These are phyloP conservation scores for Rheum nobile DNA, from an alignment of 148 eudicot genomes.

Conservation along the genomic window DNA sequence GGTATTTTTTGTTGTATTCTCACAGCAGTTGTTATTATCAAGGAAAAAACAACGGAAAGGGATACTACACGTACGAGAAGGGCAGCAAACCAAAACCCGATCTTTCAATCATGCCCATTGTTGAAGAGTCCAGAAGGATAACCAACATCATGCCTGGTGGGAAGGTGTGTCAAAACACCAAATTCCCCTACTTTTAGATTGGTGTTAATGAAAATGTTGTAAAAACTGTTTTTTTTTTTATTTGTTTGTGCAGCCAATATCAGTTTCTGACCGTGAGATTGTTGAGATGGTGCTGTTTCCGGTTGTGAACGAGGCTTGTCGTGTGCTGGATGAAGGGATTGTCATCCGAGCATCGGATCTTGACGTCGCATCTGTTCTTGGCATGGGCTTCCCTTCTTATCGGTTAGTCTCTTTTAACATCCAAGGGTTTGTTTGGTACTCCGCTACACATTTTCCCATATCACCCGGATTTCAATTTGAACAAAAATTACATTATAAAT, in stretches of 20 bases:
- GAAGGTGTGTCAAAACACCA: constrained; percentile 40
- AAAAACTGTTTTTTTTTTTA: background rate
- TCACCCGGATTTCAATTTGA: no score
- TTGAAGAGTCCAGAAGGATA: constrained; percentile 71
- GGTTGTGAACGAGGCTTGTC: constrained; percentile 93
- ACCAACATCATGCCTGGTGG: constrained; percentile 77
- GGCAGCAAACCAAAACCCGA: constrained; percentile 93
- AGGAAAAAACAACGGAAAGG: constrained; percentile 93
- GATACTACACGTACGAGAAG: constrained; percentile 75
- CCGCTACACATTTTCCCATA: no score
- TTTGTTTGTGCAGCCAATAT: constrained; percentile 88
- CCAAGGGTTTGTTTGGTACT: no score
- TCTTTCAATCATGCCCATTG: constrained; percentile 55
- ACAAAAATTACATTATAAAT: no score
- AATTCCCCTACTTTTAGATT: background rate
- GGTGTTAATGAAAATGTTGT: background rate
- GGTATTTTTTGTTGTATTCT: background rate
- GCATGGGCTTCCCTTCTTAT: constrained; percentile 95
- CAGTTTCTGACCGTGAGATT: constrained; percentile 69
- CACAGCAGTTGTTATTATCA: background rate
- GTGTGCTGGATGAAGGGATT: constrained; percentile 77
- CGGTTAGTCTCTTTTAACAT: constrained; percentile 40
- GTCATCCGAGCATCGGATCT: constrained; percentile 94
- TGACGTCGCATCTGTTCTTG: constrained; percentile 85
- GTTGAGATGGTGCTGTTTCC: constrained; percentile 93